Evolutionary conservation across 805 yeast genomes (phyloP), one percentile per base, ranked within the genome.

Genomic region (Candida corydali): DNA sequence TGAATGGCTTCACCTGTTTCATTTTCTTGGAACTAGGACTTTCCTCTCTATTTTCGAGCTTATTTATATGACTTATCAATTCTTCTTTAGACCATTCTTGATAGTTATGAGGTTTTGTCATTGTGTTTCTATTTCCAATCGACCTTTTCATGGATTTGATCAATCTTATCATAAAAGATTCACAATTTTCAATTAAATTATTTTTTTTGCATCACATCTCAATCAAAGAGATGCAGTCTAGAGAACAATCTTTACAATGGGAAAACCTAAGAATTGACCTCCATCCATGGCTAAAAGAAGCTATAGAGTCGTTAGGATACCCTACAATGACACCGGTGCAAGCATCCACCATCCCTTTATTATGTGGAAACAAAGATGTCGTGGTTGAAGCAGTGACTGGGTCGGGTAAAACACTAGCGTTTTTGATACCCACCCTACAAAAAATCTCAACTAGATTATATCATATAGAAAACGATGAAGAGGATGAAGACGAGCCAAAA

Each of bases 371-470:
- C 53, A 91, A 91, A 52, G 98, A 93, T 61, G 96, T 93, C 3
- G 93, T 93, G 7, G 98, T 88, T 1, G 97, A 93, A 55, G 95
- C 97, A 0, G 96, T 87, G 1, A 93, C 98, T 0, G 98, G 98
- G 0, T 88, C 97, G 0, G 98, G 98, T n/a, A 93, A 93, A 56
- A 93, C 98, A 0, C 58, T 89, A n/a, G 83, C 97, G 3, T 93
- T 85, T 63, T 77, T 80, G 4, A 70, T 93, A 2, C 98, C 98
- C 0, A 73, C 85, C 1, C 51, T 88, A 4, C 91, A 88, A 49
- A 81, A 79, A 46, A 59, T 88, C 6, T 60, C 69, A 2, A 52
- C 52, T 30, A 49, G 48, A 38, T 55, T 51, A 37, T 60, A 50
- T 43, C 25, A 26, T 2, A 52, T 41, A 9, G 23, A 20, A 20